Base-by-base conservation (phyloP, 1,284 basidiomycete species). In the Inonotus hispidus region DNA sequence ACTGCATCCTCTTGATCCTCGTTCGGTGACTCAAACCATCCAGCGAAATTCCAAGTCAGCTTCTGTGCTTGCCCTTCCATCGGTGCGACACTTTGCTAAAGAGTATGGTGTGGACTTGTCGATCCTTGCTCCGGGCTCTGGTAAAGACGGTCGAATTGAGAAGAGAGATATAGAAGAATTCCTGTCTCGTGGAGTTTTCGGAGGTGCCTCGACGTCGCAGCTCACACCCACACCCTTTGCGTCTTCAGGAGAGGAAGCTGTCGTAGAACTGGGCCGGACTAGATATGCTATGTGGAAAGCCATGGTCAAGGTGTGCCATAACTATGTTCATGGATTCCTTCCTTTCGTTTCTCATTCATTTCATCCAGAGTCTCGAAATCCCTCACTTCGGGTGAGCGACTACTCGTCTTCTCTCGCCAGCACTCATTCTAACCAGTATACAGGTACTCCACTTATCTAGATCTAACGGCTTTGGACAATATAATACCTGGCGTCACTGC, bases 251-350 rank as follows among this genome's bases (percentile, higher is more conserved):
- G 70, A 77, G 50, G 65, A 68, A 47, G 74, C 80, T 11, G 76
- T 85, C 1, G 82, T 93, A 2, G 88, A 91, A 61, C 78, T 93
- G 57, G 88, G 88, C 16, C 78, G 91, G 66, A 93, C 90, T 8
- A 78, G 92, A 61, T 84, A 87, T 70, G 85, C 84, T 41, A 94
- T 94, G 92, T 94, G 84, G 83, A 90, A 90, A 67, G 90, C 89
- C 1, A 93, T 94, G 90, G 82, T 79, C 21, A 88, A 87, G 80
- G 89, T 85, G 57, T 10, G 71, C 67, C 39, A 10, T 63, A 19
- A 27, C 35, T 6, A 45, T 10, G 37, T 50, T 35, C 13, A 16
- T 58, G 14, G 45, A 8, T 50, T n/a, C 29, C 37, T 55, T 8
- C 56, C 54, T 25, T 52, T 8, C 56, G 56, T 25, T 52, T 58